phyloP scores from a whole-genome alignment of 257 asterid species.

The Cruciata laevipes region DNA sequence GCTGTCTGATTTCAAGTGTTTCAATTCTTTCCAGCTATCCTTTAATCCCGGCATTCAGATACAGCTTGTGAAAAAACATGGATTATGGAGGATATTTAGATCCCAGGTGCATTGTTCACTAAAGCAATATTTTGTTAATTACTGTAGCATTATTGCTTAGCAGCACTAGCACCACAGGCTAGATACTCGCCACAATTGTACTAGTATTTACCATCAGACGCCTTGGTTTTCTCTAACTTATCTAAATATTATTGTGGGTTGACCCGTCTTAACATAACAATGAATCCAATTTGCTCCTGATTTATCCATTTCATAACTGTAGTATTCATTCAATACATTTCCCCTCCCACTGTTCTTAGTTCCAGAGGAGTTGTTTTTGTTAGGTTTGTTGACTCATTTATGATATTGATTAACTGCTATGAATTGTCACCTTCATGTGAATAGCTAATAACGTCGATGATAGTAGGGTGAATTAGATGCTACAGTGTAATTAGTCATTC shows the following conservation, averaged over 20 bases:
- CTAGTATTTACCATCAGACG: background rate
- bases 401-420: background rate
- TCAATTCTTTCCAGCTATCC: background rate
- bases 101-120: background rate
- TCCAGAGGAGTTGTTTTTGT: background rate
- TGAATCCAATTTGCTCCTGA: background rate
- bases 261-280: background rate
- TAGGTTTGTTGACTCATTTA: background rate
- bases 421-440: background rate
- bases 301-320: background rate
- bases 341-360: background rate
- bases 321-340: background rate
- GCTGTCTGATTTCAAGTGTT: background rate
- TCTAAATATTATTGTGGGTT: background rate
- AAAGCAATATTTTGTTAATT: background rate
- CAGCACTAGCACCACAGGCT: conserved; percentile 1
- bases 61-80: background rate
- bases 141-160: background rate
- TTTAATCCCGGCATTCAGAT: background rate
- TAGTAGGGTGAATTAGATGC: background rate
- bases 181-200: background rate
- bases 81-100: background rate
- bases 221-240: too few species aligned
- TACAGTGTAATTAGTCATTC: background rate
- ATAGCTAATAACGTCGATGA: background rate